These are phyloP conservation scores for Fragilariopsis cylindrus DNA, from an alignment of 108 stramenopile species.

Conservation along the genomic window DNA sequence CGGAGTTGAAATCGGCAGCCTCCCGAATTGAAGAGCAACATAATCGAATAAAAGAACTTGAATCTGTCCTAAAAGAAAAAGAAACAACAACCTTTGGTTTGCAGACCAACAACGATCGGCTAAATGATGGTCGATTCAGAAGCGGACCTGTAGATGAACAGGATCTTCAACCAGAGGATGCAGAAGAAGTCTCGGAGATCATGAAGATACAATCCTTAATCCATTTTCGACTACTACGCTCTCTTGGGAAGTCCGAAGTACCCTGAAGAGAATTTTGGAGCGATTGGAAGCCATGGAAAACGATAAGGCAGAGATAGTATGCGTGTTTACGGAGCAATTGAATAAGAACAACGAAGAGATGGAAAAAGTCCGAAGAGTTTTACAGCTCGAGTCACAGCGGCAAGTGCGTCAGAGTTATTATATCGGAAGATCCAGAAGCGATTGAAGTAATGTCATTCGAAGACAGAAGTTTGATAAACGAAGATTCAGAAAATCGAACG, in stretches of 20 bases:
- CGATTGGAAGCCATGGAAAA: slow-evolving; percentile 32
- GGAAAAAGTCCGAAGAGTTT: slow-evolving; percentile 3
- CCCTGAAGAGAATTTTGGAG: slow-evolving; percentile 15
- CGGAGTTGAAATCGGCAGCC: slow-evolving; percentile 1
- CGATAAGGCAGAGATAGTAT: neutral
- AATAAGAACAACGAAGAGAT: slow-evolving; percentile 5
- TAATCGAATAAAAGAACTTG: slow-evolving; percentile 7
- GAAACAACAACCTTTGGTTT: neutral
- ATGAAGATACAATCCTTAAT: neutral
- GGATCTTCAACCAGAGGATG: neutral
- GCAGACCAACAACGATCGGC: slow-evolving; percentile 6
- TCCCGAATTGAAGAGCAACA: neutral
- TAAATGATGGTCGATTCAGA: neutral
- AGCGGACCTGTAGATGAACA: neutral
- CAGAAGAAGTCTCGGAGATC: neutral
- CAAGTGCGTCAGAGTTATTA: slow-evolving; percentile 6
- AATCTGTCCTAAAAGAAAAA: slow-evolving; percentile 10
- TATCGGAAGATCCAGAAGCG: slow-evolving; percentile 24
- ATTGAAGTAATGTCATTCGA: slow-evolving; percentile 22
- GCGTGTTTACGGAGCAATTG: neutral
- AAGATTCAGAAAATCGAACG: neutral
- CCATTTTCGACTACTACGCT: neutral
- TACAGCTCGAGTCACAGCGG: slow-evolving; percentile 5
- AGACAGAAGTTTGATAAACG: neutral
- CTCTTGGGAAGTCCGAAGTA: neutral